Percentiles rank a stretch among this genome's conserved stretches.
Conservation (phyloP, 768 basidiomycete genomes). For the Solioccasus polychromus region DNA sequence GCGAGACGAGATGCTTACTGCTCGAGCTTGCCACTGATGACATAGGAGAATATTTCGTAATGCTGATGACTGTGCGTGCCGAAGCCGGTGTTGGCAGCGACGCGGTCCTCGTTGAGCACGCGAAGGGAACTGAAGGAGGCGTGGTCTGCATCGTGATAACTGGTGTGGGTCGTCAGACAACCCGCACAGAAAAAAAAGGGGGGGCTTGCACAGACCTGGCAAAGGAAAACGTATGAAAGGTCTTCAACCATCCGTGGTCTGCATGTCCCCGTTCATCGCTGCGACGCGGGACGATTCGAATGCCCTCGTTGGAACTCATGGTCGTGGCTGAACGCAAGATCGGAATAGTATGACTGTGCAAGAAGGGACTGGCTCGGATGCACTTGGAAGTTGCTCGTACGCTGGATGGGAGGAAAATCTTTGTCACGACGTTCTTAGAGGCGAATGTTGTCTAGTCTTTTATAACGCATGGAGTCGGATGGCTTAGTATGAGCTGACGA, state of each 20-base stretch:
- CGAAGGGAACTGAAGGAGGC: slow-evolving; percentile 71
- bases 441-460: background rate
- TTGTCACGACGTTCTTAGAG: background rate
- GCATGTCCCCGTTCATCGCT: slow-evolving; percentile 69
- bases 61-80: slow-evolving; percentile 81
- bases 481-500: slow-evolving; percentile 13
- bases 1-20: slow-evolving; percentile 68
- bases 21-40: slow-evolving; percentile 74
- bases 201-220: slow-evolving; percentile 47
- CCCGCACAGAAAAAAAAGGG: slow-evolving; percentile 10
- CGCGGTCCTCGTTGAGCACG: slow-evolving; percentile 94
- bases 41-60: slow-evolving; percentile 91
- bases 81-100: slow-evolving; percentile 73
- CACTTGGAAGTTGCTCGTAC: background rate
- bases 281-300: slow-evolving; percentile 48
- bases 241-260: slow-evolving; percentile 85
- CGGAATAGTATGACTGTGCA: background rate
- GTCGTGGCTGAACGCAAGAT: background rate
- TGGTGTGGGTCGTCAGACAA: slow-evolving; percentile 20
- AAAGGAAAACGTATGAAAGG: slow-evolving; percentile 83
- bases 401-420: slow-evolving; percentile 4
- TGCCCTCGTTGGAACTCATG: slow-evolving; percentile 16
- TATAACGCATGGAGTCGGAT: slow-evolving; percentile 14
- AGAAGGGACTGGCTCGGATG: slow-evolving; percentile 1
- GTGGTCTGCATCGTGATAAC: slow-evolving; percentile 60